These are phyloP conservation scores for Fragaria iinumae DNA, from an alignment of 306 rosid genomes.

Conservation along the genomic window DNA sequence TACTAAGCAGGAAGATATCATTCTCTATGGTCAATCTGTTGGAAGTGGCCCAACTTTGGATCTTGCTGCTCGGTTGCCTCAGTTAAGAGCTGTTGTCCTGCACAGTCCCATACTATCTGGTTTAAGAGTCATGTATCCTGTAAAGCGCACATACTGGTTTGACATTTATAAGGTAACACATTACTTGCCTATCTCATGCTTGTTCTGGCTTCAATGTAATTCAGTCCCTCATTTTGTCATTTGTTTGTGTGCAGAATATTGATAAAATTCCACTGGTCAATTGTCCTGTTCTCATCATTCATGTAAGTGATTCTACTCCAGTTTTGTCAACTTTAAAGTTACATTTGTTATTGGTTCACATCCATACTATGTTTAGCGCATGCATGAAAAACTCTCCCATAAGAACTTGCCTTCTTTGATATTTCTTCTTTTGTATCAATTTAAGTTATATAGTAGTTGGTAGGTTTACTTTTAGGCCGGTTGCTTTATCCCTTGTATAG, in stretches of 20 bases:
- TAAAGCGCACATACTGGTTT: constrained; percentile 85
- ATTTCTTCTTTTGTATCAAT: background rate
- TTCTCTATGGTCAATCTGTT: constrained; percentile 91
- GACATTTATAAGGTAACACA: constrained; percentile 82
- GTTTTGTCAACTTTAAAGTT: constrained; percentile 18
- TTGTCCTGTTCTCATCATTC: constrained; percentile 90
- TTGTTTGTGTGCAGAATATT: constrained; percentile 58
- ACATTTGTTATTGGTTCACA: background rate
- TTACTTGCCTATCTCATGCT: constrained; percentile 10
- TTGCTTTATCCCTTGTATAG: background rate
- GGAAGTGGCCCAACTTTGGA: constrained; percentile 97
- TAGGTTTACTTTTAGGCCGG: background rate
- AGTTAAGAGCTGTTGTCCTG: constrained; percentile 79
- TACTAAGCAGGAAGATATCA: constrained; percentile 80
- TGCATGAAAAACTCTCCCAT: background rate
- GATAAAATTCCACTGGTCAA: constrained; percentile 84
- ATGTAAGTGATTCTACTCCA: constrained; percentile 53
- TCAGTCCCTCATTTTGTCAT: constrained; percentile 19
- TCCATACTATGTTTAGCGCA: background rate
- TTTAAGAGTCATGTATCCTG: constrained; percentile 94
- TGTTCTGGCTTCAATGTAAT: constrained; percentile 17
- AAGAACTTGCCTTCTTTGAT: background rate
- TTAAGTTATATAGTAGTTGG: background rate
- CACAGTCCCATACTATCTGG: constrained; percentile 97
- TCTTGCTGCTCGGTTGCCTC: constrained; percentile 83